Conservation (phyloP, 768 basidiomycete genomes). For the Gyrodon lividus region DNA sequence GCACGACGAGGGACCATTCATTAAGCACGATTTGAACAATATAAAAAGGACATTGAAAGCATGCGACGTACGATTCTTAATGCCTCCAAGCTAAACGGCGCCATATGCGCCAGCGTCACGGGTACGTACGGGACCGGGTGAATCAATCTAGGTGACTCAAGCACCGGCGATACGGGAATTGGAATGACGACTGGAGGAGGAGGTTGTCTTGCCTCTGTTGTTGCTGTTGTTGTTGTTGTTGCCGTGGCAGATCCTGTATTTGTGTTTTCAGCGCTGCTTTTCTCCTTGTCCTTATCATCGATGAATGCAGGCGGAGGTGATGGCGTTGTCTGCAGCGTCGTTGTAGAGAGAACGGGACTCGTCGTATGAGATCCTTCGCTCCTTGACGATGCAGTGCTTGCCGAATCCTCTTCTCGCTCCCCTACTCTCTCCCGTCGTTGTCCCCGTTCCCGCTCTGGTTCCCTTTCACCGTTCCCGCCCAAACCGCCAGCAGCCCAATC, state of each 20-base stretch:
- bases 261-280: constrained; percentile 12
- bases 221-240: constrained; percentile 2
- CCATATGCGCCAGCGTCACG: constrained; percentile 50
- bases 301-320: constrained; percentile 57
- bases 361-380: constrained; percentile 58
- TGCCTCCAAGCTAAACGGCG: constrained; percentile 56
- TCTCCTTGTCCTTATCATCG: constrained; percentile 37
- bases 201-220: constrained; percentile 14
- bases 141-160: constrained; percentile 58
- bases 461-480: constrained; percentile 37
- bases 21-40: not conserved
- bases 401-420: constrained; percentile 47
- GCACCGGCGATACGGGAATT: constrained; percentile 54
- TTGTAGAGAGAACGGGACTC: constrained; percentile 71
- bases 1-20: constrained; percentile 6
- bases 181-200: constrained; percentile 33
- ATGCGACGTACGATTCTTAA: constrained; percentile 49
- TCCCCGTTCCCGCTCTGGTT: constrained; percentile 31
- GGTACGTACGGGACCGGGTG: constrained; percentile 72
- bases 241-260: too few relatives aligned
- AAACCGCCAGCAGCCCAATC: constrained; percentile 49
- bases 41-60: not conserved
- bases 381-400: constrained; percentile 45
- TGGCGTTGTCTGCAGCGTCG: constrained; percentile 76
- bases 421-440: constrained; percentile 26